Conservation (phyloP, 1,139 yeast species). For the Meyerozyma elateridarum region DNA sequence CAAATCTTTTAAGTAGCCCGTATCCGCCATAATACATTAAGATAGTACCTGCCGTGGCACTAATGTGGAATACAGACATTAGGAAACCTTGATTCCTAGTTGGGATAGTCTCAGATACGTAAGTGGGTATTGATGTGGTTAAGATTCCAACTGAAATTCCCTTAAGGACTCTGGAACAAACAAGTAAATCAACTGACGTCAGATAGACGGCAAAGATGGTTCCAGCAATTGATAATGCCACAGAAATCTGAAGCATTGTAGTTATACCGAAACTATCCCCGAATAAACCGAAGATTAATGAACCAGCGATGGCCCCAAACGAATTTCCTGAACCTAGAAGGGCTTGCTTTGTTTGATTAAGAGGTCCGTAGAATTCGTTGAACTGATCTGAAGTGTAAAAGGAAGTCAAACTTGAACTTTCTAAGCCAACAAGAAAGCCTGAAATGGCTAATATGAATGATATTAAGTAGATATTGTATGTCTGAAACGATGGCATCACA, state of each 20-base stretch:
- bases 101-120: slow-evolving; percentile 28
- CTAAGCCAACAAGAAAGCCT: slow-evolving; percentile 32
- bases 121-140: slow-evolving; percentile 28
- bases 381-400: slow-evolving; percentile 21
- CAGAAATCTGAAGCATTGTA: slow-evolving; percentile 21
- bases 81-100: slow-evolving; percentile 18
- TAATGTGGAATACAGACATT: slow-evolving; percentile 20
- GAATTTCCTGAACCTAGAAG: slow-evolving; percentile 25
- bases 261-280: slow-evolving; percentile 28
- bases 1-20: slow-evolving; percentile 13
- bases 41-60: slow-evolving; percentile 20
- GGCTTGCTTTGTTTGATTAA: slow-evolving; percentile 22
- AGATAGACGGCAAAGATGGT: slow-evolving; percentile 22
- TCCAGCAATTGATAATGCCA: slow-evolving; percentile 27
- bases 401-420: slow-evolving; percentile 23
- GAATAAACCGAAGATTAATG: slow-evolving; percentile 28
- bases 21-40: slow-evolving; percentile 19
- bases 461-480: slow-evolving; percentile 16
- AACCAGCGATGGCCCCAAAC: slow-evolving; percentile 34
- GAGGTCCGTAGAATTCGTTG: slow-evolving; percentile 19
- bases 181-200: slow-evolving; percentile 21
- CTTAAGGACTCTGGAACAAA: slow-evolving; percentile 26
- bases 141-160: slow-evolving; percentile 31
- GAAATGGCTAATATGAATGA: slow-evolving; percentile 19
- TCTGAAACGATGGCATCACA: slow-evolving; percentile 13